Conservation (phyloP, 768 basidiomycete species). For the Tulasnella sp. region DNA sequence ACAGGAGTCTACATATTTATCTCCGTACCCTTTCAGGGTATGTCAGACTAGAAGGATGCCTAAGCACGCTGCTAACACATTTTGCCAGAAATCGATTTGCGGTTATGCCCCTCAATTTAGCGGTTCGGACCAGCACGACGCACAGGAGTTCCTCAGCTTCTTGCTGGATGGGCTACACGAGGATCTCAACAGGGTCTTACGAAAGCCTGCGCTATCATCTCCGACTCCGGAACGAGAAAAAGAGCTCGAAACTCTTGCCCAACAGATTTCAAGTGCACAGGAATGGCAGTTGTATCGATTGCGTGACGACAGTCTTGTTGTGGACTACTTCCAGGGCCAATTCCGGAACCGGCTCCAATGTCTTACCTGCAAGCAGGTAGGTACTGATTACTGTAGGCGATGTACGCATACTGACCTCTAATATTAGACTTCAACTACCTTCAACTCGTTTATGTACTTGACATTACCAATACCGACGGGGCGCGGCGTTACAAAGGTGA, state of each 20-base stretch:
- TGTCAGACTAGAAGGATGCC: slow-evolving; percentile 27
- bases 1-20: slow-evolving; percentile 72
- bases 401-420: slow-evolving; percentile 21
- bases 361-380: slow-evolving; percentile 78
- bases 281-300: slow-evolving; percentile 89
- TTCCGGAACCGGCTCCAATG: slow-evolving; percentile 86
- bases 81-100: slow-evolving; percentile 50
- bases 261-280: slow-evolving; percentile 80
- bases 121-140: slow-evolving; percentile 89
- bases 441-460: slow-evolving; percentile 93
- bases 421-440: slow-evolving; percentile 87
- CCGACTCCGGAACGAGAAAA: slow-evolving; percentile 74
- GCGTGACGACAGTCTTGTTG: slow-evolving; percentile 88
- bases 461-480: slow-evolving; percentile 77
- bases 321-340: slow-evolving; percentile 97
- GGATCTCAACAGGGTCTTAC: slow-evolving; percentile 73
- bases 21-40: slow-evolving; percentile 79
- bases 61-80: slow-evolving; percentile 13
- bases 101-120: slow-evolving; percentile 62
- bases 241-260: slow-evolving; percentile 77
- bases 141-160: slow-evolving; percentile 93
- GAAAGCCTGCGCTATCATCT: slow-evolving; percentile 54
- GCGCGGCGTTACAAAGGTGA: slow-evolving; percentile 49
- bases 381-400: slow-evolving; percentile 23
- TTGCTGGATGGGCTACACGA: slow-evolving; percentile 89